phyloP scores from a whole-genome alignment of 2,329 filamentous ascomycete genomes.

The Esteya vermicola region DNA sequence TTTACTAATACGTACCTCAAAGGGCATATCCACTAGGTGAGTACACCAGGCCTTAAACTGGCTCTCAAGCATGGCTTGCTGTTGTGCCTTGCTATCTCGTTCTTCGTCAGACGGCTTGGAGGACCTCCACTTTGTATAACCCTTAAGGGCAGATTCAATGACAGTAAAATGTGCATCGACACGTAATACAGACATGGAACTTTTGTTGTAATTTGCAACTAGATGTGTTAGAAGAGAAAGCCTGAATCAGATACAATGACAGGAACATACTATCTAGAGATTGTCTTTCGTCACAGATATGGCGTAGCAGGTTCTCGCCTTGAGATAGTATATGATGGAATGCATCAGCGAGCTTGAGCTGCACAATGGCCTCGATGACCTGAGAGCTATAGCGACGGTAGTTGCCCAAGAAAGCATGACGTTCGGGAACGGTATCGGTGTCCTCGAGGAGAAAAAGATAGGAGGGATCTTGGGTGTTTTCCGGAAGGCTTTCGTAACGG shows the following conservation, averaged over 20 bases:
- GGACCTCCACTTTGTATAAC: slow-evolving; percentile 67
- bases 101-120: slow-evolving; percentile 3
- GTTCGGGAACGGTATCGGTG: slow-evolving; percentile 85
- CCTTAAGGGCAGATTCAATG: slow-evolving; percentile 77
- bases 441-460: slow-evolving; percentile 79
- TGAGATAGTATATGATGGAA: slow-evolving; percentile 74
- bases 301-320: slow-evolving; percentile 59
- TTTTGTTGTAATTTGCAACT: slow-evolving; percentile 50
- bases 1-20: slow-evolving; percentile 49
- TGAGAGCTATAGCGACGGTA: slow-evolving; percentile 83
- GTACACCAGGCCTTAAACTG: slow-evolving; percentile 61
- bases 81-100: slow-evolving; percentile 27
- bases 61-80: slow-evolving; percentile 42
- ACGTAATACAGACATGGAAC: slow-evolving; percentile 56
- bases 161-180: slow-evolving; percentile 85
- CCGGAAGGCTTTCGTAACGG: slow-evolving; percentile 74
- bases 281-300: slow-evolving; percentile 58
- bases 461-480: slow-evolving; percentile 67
- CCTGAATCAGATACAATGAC: background rate
- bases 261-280: slow-evolving; percentile 46
- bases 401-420: slow-evolving; percentile 90
- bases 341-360: slow-evolving; percentile 69
- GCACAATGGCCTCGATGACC: slow-evolving; percentile 76
- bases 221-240: background rate
- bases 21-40: slow-evolving; percentile 52